Evolutionary conservation across 257 asterid genomes (phyloP).

Genomic region (Nicotiana sylvestris): DNA sequence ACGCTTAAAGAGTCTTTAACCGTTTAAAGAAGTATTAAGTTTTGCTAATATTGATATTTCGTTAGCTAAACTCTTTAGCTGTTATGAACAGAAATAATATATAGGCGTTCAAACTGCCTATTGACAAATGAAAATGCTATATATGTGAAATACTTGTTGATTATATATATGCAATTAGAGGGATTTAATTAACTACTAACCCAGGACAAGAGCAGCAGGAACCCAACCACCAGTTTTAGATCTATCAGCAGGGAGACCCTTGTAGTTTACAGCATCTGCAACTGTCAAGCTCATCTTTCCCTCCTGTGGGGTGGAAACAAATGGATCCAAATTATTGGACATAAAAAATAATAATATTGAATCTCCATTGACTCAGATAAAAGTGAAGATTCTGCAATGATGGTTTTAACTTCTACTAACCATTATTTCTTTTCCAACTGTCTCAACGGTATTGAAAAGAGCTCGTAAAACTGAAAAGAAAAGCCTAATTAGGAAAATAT

Average conservation of each 20-base stretch:
- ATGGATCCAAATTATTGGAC: not conserved
- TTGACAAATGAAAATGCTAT: not conserved
- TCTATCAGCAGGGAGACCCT: constrained; percentile 70
- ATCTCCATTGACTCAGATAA: not conserved
- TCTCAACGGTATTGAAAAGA: not conserved
- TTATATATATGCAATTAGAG: not conserved
- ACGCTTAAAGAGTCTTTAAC: not conserved
- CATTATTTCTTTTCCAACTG: not conserved
- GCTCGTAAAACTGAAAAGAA: not conserved
- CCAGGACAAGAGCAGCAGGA: constrained; percentile 86
- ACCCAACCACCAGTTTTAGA: constrained; percentile 90
- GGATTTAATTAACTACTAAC: constrained; percentile 28
- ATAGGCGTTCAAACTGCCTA: too few species aligned
- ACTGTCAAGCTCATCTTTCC: constrained; percentile 38
- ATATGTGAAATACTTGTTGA: not conserved
- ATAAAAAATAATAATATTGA: not conserved
- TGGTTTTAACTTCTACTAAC: not conserved
- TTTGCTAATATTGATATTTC: too few species aligned
- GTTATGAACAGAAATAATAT: not conserved
- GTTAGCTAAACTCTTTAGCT: too few species aligned
- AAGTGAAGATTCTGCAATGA: not conserved
- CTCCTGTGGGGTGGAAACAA: constrained; percentile 8
- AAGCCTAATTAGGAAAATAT: not conserved
- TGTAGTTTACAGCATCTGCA: constrained; percentile 77
- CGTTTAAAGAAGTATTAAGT: not conserved